A percentile compares a stretch with the other conserved stretches of the same genome.
These are phyloP conservation scores for Mitragyna speciosa DNA, from an alignment of 257 asterid genomes.

Conservation along the genomic window DNA sequence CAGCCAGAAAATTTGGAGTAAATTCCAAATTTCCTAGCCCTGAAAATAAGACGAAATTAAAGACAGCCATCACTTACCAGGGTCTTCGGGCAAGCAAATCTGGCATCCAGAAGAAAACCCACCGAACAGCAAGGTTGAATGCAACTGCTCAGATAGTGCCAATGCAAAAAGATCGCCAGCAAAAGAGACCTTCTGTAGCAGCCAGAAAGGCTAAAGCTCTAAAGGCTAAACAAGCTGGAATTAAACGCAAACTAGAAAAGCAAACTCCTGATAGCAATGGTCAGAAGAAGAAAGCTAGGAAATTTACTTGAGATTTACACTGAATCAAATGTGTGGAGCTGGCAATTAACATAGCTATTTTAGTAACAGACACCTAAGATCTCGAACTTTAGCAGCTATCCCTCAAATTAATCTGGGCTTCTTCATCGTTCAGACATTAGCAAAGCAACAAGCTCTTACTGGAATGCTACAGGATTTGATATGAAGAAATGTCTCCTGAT, in stretches of 20 bases:
- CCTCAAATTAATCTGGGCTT: background rate
- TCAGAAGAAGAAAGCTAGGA: slow-evolving; percentile 69
- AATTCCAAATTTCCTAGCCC: slow-evolving; percentile 38
- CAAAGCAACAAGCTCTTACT: background rate
- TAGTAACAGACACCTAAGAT: background rate
- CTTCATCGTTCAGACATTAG: background rate
- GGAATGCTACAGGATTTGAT: background rate
- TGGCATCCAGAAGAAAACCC: slow-evolving; percentile 60
- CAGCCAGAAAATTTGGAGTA: slow-evolving; percentile 44
- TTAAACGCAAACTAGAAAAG: slow-evolving; percentile 58
- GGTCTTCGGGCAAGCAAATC: slow-evolving; percentile 81
- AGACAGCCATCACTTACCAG: slow-evolving; percentile 55
- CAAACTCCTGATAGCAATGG: slow-evolving; percentile 56
- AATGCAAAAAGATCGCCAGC: slow-evolving; percentile 26
- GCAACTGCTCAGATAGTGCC: slow-evolving; percentile 25
- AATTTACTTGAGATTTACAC: slow-evolving; percentile 11
- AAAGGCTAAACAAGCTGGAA: slow-evolving; percentile 47
- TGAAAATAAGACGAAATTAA: slow-evolving; percentile 26
- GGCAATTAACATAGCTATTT: background rate
- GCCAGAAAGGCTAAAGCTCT: slow-evolving; percentile 66
- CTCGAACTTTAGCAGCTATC: background rate
- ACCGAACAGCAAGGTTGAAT: slow-evolving; percentile 26
- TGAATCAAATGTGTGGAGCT: background rate
- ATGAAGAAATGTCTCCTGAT: background rate
- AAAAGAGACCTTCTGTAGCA: slow-evolving; percentile 83